Evolutionary conservation across 805 yeast genomes (phyloP), one percentile per base, ranked within the genome.

Genomic region (Saturnispora ahearnii): DNA sequence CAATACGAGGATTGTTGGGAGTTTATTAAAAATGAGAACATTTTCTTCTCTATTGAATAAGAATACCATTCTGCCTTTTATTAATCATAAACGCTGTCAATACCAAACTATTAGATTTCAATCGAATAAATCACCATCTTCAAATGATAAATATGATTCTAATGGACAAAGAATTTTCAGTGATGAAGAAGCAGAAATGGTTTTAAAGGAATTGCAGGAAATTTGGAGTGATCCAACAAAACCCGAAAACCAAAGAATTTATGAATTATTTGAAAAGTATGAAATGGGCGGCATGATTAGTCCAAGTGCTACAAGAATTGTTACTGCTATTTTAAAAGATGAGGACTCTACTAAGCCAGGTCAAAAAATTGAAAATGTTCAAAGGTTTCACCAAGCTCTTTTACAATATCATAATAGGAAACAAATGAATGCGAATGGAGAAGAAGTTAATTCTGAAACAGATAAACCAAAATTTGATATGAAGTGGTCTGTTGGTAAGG

Each of bases 211-310:
- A 31, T 48, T 65, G 48, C 63, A 63, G 41, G 36, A 38, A 9
- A 53, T 65, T 21, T 63, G 66, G 67, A 41, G 45, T 30, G 57
- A 63, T 49, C 48, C 51, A 13, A 50, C 54, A 6, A 41, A 59
- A 22, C 49, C 55, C 26, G 61, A 60, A 31, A 51, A 52, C 5
- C 24, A 42, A n/a, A 49, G 51, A 44, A 43, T 58, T 22, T 57
- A 49, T 28, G 46, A 48, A 40, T 45, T 65, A 33, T 58, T 64
- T 41, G 58, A 59, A 21, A 56, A 60, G 40, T 62, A 60, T 45
- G 53, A 62, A 47, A 62, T 65, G 48, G 66, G 66, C n/a, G 69
- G 66, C 5, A 42, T 64, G 45, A 59, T 60, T 28, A 59, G 65
- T 5, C 62, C 63, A 3, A 55, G 61, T 18, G 62, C 66, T 12